These are phyloP conservation scores for Monosporascus cannonballus DNA, from an alignment of 2,329 filamentous ascomycete species.

Conservation along the genomic window DNA sequence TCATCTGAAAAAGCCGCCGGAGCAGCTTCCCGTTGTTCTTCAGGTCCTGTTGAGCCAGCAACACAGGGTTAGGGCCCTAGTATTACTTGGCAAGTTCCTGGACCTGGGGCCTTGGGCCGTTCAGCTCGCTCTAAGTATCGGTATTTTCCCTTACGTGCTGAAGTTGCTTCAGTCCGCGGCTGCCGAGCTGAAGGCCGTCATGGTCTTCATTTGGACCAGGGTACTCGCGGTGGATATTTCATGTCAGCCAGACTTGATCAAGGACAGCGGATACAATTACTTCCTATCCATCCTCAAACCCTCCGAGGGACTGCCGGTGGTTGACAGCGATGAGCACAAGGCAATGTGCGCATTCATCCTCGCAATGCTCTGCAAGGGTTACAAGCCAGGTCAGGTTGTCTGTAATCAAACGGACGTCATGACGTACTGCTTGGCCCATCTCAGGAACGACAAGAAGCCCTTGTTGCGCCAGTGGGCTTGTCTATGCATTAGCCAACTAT, in stretches of 20 bases:
- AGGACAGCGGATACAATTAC: constrained; percentile 96
- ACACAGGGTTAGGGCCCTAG: constrained; percentile 82
- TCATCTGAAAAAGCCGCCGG: constrained; percentile 78
- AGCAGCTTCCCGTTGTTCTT: constrained; percentile 91
- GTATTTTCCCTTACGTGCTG: constrained; percentile 97
- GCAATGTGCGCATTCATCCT: constrained; percentile 99
- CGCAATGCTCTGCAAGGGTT: constrained; percentile 93
- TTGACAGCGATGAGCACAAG: constrained; percentile 88
- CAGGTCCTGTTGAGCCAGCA: constrained; percentile 95
- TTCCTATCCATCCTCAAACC: constrained; percentile 91
- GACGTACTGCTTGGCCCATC: constrained; percentile 75
- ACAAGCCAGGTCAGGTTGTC: constrained; percentile 84
- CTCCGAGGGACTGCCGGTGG: constrained; percentile 73
- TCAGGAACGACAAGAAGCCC: constrained; percentile 80
- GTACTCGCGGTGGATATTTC: constrained; percentile 92
- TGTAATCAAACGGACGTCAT: constrained; percentile 89
- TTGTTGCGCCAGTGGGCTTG: constrained; percentile 93
- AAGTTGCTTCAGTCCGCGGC: constrained; percentile 95
- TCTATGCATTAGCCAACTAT: constrained; percentile 90
- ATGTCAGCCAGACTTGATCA: constrained; percentile 88
- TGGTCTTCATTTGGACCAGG: constrained; percentile 99
- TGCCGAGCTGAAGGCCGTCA: constrained; percentile 89
- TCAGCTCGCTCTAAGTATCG: constrained; percentile 94
- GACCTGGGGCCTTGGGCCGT: constrained; percentile 97
- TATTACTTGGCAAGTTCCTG: constrained; percentile 86